Conservation (phyloP, 1,284 basidiomycete genomes). For the Ganoderma lucidum region DNA sequence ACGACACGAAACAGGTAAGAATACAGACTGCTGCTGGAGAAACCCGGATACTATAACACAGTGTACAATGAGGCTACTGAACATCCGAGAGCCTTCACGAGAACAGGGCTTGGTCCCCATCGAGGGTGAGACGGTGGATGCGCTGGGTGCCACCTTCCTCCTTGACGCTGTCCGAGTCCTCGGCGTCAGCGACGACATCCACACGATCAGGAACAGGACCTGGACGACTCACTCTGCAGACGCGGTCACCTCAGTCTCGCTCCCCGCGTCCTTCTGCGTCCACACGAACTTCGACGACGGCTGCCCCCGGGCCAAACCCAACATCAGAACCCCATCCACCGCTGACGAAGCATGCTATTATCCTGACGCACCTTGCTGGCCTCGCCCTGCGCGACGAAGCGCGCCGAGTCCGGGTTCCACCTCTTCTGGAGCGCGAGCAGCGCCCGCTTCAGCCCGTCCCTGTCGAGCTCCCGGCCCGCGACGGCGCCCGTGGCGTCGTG, state of each 20-base stretch:
- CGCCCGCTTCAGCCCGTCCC: slow-evolving; percentile 38
- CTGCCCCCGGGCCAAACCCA: slow-evolving; percentile 6
- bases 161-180: slow-evolving; percentile 21
- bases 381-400: slow-evolving; percentile 27
- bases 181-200: neutral
- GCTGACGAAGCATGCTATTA: no score
- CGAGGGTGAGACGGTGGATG: slow-evolving; percentile 35
- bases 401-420: slow-evolving; percentile 35
- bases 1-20: neutral
- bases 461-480: slow-evolving; percentile 37
- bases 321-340: neutral
- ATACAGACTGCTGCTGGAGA: neutral
- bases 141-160: slow-evolving; percentile 36
- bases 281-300: slow-evolving; percentile 32
- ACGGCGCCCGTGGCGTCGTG: slow-evolving; percentile 37
- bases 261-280: slow-evolving; percentile 28
- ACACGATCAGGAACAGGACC: no score
- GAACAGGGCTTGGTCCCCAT: slow-evolving; percentile 38
- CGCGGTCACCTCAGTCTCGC: slow-evolving; percentile 28
- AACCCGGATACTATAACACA: neutral
- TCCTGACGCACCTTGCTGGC: slow-evolving; percentile 4
- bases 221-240: slow-evolving; percentile 35
- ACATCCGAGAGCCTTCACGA: neutral
- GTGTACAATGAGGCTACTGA: neutral
- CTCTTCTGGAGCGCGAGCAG: slow-evolving; percentile 41